A percentile compares a stretch with the other conserved stretches of the same genome.
Evolutionary conservation across 2,329 filamentous ascomycete species (phyloP).

Genomic region (Hymenoscyphus fructigenus): DNA sequence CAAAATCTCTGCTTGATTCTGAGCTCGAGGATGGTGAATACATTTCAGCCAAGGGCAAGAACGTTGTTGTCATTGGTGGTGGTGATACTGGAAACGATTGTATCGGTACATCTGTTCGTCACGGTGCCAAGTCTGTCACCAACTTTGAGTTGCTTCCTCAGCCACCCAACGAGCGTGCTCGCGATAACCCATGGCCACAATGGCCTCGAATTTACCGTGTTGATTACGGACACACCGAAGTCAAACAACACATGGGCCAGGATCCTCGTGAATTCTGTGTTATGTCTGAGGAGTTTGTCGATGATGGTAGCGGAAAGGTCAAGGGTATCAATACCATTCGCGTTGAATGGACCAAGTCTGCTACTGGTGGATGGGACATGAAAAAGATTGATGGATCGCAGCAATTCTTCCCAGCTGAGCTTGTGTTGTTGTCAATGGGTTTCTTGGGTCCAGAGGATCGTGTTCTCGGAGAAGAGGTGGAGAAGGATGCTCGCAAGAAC

Average conservation of each 20-base stretch:
- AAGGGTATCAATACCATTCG: slow-evolving; percentile 95
- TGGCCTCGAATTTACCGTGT: slow-evolving; percentile 98
- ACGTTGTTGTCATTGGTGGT: slow-evolving; percentile 95
- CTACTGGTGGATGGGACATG: slow-evolving; percentile 95
- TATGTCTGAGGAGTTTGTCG: slow-evolving; percentile 96
- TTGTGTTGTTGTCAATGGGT: slow-evolving; percentile 94
- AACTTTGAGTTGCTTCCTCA: slow-evolving; percentile 97
- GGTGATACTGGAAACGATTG: slow-evolving; percentile 98
- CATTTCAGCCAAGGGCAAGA: slow-evolving; percentile 92
- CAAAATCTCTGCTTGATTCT: slow-evolving; percentile 93
- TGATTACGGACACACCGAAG: slow-evolving; percentile 96
- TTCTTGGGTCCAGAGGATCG: slow-evolving; percentile 93
- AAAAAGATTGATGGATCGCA: slow-evolving; percentile 92
- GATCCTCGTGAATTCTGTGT: slow-evolving; percentile 97
- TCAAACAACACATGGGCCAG: slow-evolving; percentile 93
- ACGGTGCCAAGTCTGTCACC: slow-evolving; percentile 91
- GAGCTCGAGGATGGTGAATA: slow-evolving; percentile 80
- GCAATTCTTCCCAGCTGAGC: slow-evolving; percentile 93
- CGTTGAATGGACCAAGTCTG: slow-evolving; percentile 92
- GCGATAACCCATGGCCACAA: slow-evolving; percentile 97
- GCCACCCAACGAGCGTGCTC: slow-evolving; percentile 83
- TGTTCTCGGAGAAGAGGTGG: slow-evolving; percentile 81
- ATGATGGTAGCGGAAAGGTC: slow-evolving; percentile 81
- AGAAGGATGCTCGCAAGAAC: slow-evolving; percentile 91
- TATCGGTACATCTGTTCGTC: slow-evolving; percentile 93